Base-by-base conservation (phyloP, 129 eudicot species). In the Arctium minus region DNA sequence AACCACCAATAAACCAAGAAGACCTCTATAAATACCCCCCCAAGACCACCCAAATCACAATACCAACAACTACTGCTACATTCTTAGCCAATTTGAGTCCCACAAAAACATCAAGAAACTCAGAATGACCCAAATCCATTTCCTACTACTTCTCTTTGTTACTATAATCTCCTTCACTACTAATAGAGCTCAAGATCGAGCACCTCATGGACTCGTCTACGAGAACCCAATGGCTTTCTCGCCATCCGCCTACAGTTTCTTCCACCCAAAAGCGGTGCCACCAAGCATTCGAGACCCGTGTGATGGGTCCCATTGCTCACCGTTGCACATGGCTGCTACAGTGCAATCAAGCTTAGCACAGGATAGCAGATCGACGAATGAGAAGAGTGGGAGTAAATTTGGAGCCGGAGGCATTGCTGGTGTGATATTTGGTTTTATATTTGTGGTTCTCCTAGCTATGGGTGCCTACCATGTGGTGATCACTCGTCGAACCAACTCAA, bases 161-260 rank as follows among this genome's bases (percentile, higher is more conserved):
- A 31, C 80, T 64, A 13, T 89, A 5, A 73, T 76, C 35, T 40
- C 87, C 44, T 77, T 87, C 75, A 83, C 89, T 50, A 33, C 74
- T 3, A 77, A 87, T 60, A 77, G 62, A 74, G 94, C 97, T 73
- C 94, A 90, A 86, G 86, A 82, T 15, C 85, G 96, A 84, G 87
- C 94, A 11, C 98, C 95, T 18, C 95, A 93, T 44, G 96, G 98
- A 40, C 90, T 91, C 2, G 70, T 8, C 68, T 73, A 85, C 8
- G 89, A 86, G 68, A 73, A 81, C 77, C 98, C 98, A 0, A 72
- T 78, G 70, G 96, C 98, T 4, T 82, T 93, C 50, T 86, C 98
- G 0, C 98, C 98, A 15, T 81, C 89, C 1, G 96, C 97, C 40
- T 89, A 84, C 77, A 86, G 81, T 5, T 93, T 93, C 81, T 93